Evolutionary conservation across 2,329 filamentous ascomycete genomes (phyloP), one percentile per base, ranked within the genome.

Genomic region (Ustulina deusta): DNA sequence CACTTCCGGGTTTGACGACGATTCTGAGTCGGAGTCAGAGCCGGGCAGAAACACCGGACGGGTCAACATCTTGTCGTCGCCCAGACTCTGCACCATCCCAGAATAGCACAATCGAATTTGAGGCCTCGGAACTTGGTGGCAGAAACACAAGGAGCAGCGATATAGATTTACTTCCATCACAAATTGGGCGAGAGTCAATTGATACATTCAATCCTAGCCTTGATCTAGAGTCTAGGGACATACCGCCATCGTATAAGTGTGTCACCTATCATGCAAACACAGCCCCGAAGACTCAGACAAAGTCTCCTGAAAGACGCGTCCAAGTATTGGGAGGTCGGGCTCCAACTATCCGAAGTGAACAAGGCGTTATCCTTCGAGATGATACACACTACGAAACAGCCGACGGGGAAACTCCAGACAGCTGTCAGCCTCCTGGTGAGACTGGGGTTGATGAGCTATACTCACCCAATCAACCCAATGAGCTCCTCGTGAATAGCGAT

Each of bases 81-180:
- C 51, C 63, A 6, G 59, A 60, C n/a, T 74, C 73, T 6, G 61
- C 63, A 34, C 65, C 40, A 27, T 73, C 72, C 38, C 69, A 67
- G 42, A 57, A 56, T 17, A 70, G 51, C 29, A 70, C 69, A 3
- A 61, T 64, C 17, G 51, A 61, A 38, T 52, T 71, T 32, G 69
- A 74, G 17, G 42, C n/a, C 13, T 61, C 63, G 2, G 68, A 65
- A 17, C 36, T 34, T 42, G 38, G 66, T 10, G 59, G 46, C 48
- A 74, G 65, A 54, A 59, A 66, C 27, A 54, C 49, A 7, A 72
- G 72, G 64, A 68, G 61, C 34, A 79, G 74, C 42, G 76, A 78
- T 38, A 77, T 79, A 61, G 76, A 79, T 65, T 66, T 78, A 7
- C 56, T 79, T 20, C 77, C 77, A 38, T 78, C 77, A 5, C 77